Evolutionary conservation across 148 eudicot genomes (phyloP), one percentile per base, ranked within the genome.

Genomic region (Cornus controversa): DNA sequence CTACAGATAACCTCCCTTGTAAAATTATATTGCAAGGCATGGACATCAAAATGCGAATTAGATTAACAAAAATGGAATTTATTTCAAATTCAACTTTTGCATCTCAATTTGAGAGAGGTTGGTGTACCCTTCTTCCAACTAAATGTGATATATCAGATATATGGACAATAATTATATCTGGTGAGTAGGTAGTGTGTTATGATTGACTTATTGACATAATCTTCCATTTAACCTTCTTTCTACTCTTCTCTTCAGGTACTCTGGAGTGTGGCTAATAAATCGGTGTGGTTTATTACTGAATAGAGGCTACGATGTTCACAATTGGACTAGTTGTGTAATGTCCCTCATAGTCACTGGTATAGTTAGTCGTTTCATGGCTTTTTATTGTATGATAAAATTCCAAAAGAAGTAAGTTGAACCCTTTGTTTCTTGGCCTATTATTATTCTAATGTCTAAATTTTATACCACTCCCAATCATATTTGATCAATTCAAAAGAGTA

Each of bases 261-360:
- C 85, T 10, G 98, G 99, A 23, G 99, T 93, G 60, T 96, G 98
- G 98, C 77, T 96, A 69, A 88, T 96, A 70, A 93, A 98, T 25
- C 91, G 98, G 0, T 96, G 99, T 78, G 92, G 92, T 26, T 83
- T 88, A 2, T 69, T 96, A 81, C 77, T 82, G 86, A 66, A 81
- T 69, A 85, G 82, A 13, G 97, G 94, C 7, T 96, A 90, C 67
- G 80, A 84, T 71, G 87, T 93, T 22, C 73, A 81, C 27, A 77
- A 87, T 77, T 93, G 93, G 92, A 70, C 8, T 65, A 84, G 26
- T 13, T 90, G 98, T 84, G 67, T 96, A 73, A 18, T 85, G 18
- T 73, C 65, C 37, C 92, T 96, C 10, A 3, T 92, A 16, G 11
- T 85, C 58, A 80, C 80, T 20, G 99, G 99, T 27, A 4, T 89